phyloP scores from a whole-genome alignment of 2,329 filamentous ascomycete species.

The Drechslerella coelobrocha region DNA sequence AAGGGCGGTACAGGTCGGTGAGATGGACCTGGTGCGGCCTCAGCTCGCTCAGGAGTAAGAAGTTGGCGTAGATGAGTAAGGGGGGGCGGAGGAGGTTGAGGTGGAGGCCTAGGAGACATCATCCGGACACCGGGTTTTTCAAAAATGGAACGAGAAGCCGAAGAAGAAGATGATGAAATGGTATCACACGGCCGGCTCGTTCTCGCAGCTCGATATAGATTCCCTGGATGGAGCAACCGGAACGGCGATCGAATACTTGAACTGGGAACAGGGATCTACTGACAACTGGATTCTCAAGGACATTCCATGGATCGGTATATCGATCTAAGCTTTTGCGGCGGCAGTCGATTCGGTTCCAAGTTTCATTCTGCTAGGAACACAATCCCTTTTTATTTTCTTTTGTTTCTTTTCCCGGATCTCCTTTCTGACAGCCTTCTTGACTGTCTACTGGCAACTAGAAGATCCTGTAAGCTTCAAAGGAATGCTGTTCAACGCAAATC shows the following conservation, averaged over 20 bases:
- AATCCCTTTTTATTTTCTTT: not conserved
- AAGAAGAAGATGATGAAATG: not conserved
- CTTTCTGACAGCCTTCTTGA: slow-evolving; percentile 14
- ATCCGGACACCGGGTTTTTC: slow-evolving; percentile 45
- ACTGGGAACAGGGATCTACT: slow-evolving; percentile 48
- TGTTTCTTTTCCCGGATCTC: not conserved
- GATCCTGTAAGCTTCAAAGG: slow-evolving; percentile 36
- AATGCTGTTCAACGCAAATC: slow-evolving; percentile 49
- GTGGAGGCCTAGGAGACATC: slow-evolving; percentile 51
- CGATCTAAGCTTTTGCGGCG: slow-evolving; percentile 49
- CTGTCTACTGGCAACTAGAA: slow-evolving; percentile 22
- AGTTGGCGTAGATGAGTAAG: slow-evolving; percentile 48
- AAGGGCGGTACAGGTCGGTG: slow-evolving; percentile 47
- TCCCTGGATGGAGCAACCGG: slow-evolving; percentile 27
- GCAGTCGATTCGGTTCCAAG: slow-evolving; percentile 40
- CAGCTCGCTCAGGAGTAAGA: slow-evolving; percentile 44
- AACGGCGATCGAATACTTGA: slow-evolving; percentile 40
- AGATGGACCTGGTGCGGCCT: slow-evolving; percentile 49
- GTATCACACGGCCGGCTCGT: slow-evolving; percentile 1
- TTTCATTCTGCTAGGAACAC: slow-evolving; percentile 46
- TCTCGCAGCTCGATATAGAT: slow-evolving; percentile 43
- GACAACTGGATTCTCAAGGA: slow-evolving; percentile 35
- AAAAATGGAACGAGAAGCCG: slow-evolving; percentile 10
- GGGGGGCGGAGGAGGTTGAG: slow-evolving; percentile 50
- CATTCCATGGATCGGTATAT: slow-evolving; percentile 50